phyloP scores from a whole-genome alignment of 306 rosid genomes.

The Echinosophora koreensis region DNA sequence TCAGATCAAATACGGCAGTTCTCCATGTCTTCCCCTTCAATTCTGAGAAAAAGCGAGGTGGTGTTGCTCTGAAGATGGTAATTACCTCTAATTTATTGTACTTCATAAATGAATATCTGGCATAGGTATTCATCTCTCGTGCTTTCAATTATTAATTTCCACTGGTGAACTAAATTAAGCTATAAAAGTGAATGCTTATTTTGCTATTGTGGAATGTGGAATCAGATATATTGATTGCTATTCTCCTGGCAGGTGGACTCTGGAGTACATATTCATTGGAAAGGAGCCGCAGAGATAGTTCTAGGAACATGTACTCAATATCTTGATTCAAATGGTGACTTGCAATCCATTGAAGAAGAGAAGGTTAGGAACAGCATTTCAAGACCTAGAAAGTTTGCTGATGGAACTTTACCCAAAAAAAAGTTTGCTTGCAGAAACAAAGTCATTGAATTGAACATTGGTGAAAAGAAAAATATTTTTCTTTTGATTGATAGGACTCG shows the following conservation, averaged over 20 bases:
- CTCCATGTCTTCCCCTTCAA: constrained; percentile 94
- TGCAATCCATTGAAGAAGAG: constrained; percentile 62
- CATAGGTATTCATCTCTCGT: constrained; percentile 12
- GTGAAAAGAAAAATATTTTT: constrained; percentile 12
- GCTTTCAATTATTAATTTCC: constrained; percentile 29
- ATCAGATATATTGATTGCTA: constrained; percentile 33
- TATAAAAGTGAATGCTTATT: constrained; percentile 3
- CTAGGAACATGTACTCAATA: constrained; percentile 72
- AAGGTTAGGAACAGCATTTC: constrained; percentile 64
- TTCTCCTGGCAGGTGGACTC: constrained; percentile 67
- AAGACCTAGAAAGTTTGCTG: constrained; percentile 40
- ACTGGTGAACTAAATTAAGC: constrained; percentile 40
- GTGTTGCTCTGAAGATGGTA: constrained; percentile 90
- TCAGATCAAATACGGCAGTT: constrained; percentile 71
- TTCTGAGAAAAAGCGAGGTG: constrained; percentile 98
- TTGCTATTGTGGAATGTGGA: constrained; percentile 8
- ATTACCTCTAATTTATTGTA: constrained; percentile 38
- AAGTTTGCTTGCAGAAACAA: constrained; percentile 42
- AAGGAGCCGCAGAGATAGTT: constrained; percentile 98
- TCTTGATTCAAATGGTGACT: constrained; percentile 74
- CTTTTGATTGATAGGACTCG: constrained; percentile 36
- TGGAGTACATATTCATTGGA: constrained; percentile 89
- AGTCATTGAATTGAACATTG: constrained; percentile 32
- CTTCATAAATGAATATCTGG: constrained; percentile 20
- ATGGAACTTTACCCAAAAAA: constrained; percentile 19